Evolutionary conservation across 2,329 filamentous ascomycete genomes (phyloP), one percentile per base, ranked within the genome.

Genomic region (Talaromyces marneffei): DNA sequence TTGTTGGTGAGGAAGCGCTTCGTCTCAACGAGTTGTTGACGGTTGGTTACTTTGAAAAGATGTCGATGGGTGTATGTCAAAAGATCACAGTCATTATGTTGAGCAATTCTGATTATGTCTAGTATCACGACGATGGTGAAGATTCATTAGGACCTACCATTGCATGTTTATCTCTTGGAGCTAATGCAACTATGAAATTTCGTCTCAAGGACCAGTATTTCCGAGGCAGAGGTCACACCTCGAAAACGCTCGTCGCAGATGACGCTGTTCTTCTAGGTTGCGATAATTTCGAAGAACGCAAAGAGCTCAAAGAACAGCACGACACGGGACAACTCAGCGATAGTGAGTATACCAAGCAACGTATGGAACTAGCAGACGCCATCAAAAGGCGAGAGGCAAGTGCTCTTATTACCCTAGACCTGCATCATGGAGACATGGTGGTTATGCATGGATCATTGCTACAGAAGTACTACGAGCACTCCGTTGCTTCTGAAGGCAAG

Each of bases 51-150:
- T 78, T 85, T 54, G 78, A 84, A 64, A 71, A 75, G 0, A 82
- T 84, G 68, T 79, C 79, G 54, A 85, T 86, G 48, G 78, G 75
- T 14, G 77, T 79, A 71, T 62, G 76, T 68, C 3, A 8, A 16
- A 25, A n/a, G n/a, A 42, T 25, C n/a, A 2, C 40, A 18, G 53
- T n/a, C 20, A 4, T 16, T 29, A 25, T 7, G 1, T 39, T 10
- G 2, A 23, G 33, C 31, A 16, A 16, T 53, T 23, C 56, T 62
- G 55, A 62, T 29, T 8, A 7, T 33, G 59, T n/a, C 25, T 14
- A 82, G 71, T 85, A 81, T 68, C 84, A 86, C 67, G 83, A 86
- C 65, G 84, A 86, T 58, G 84, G 84, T 23, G 83, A 86, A 69
- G 68, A 65, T 1, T 79, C 79, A 0, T 77, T 86, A 0, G 83